A percentile compares a stretch with the other conserved stretches of the same genome.
Evolutionary conservation across 805 yeast genomes (phyloP).

Genomic region (Barnettozyma populi): DNA sequence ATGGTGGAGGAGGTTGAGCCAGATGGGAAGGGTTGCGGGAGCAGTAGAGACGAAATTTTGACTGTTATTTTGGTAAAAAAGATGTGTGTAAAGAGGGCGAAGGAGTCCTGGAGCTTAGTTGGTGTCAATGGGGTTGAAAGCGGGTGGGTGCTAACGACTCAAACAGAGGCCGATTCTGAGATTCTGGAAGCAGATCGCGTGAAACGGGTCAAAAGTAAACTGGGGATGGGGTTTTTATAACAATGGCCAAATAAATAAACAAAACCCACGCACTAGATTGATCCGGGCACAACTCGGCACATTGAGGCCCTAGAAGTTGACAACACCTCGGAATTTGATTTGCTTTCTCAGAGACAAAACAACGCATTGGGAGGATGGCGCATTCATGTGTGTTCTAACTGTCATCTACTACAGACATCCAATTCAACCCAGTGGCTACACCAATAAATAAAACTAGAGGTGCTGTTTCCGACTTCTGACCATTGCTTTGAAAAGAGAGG

Average conservation of each 20-base stretch:
- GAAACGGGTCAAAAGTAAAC: neutral
- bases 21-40: constrained; percentile 3
- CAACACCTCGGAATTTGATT: neutral
- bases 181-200: neutral
- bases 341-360: too few species aligned
- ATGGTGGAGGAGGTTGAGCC: neutral
- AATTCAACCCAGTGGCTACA: too few species aligned
- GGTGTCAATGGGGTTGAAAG: neutral
- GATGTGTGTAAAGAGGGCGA: neutral
- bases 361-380: too few species aligned
- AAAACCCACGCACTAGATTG: neutral
- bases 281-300: neutral
- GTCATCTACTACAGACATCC: too few species aligned
- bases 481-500: too few species aligned
- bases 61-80: neutral
- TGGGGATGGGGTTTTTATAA: neutral
- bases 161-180: neutral
- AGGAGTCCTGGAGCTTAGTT: neutral
- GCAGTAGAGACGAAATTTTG: constrained; percentile 7
- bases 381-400: too few species aligned
- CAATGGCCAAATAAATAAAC: neutral
- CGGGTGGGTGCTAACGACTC: neutral
- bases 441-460: too few species aligned
- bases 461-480: too few species aligned
- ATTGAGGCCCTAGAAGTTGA: neutral